These are phyloP conservation scores for Plasmodium malariae DNA, from an alignment of 169 alveolate species.

Conservation along the genomic window DNA sequence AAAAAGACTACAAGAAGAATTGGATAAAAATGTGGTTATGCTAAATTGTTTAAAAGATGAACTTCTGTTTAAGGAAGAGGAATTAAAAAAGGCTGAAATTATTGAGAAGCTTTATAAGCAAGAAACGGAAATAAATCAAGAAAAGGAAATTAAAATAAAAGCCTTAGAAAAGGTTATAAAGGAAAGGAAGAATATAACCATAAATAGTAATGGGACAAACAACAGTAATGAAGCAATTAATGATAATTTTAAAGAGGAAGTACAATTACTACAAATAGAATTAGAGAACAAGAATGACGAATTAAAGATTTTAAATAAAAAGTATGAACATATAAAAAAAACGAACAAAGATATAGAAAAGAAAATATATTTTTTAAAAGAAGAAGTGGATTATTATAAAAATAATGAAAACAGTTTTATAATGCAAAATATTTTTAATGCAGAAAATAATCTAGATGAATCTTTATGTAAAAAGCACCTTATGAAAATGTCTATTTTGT, in stretches of 20 bases:
- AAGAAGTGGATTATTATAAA: conserved; percentile 75
- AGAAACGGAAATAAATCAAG: conserved; percentile 55
- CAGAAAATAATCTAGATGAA: conserved; percentile 69
- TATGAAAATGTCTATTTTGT: conserved; percentile 47
- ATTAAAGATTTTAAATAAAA: conserved; percentile 32
- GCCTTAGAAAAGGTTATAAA: conserved; percentile 31
- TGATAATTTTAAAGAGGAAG: conserved; percentile 32
- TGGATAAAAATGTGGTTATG: conserved; percentile 74
- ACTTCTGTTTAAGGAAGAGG: conserved; percentile 74
- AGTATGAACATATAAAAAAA: conserved; percentile 66
- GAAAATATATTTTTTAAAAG: conserved; percentile 57
- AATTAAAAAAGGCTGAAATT: conserved; percentile 59
- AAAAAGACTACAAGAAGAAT: conserved; percentile 74
- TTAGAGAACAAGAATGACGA: conserved; percentile 44
- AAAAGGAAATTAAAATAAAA: conserved; percentile 67
- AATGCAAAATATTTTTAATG: conserved; percentile 72
- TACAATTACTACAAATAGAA: conserved; percentile 9
- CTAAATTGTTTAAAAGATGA: conserved; percentile 71
- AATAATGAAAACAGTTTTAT: conserved; percentile 75
- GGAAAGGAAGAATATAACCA: conserved; percentile 8
- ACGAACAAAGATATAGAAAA: conserved; percentile 58
- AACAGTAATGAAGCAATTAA: background rate
- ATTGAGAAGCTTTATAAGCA: conserved; percentile 62
- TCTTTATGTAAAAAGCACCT: conserved; percentile 49
- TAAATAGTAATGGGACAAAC: background rate